Evolutionary conservation across 345 rosid genomes (phyloP).

Genomic region (Mercurialis annua): DNA sequence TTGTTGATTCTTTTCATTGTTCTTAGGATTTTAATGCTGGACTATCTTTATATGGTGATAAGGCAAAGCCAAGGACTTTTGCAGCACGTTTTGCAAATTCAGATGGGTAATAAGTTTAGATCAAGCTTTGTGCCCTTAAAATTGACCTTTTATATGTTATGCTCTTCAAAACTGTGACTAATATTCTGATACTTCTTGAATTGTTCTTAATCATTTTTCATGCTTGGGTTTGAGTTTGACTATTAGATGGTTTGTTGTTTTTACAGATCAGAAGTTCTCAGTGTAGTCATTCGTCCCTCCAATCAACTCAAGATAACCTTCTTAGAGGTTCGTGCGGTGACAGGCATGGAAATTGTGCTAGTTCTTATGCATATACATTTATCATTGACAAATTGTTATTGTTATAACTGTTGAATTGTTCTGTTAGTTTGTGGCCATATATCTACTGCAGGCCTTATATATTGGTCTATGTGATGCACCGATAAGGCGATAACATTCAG

Average conservation of each 20-base stretch:
- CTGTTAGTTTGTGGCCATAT: neutral
- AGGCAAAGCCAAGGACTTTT: constrained; percentile 76
- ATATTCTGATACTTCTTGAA: too few relatives aligned
- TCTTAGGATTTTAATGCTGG: constrained; percentile 82
- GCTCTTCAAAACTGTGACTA: neutral
- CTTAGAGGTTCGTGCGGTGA: constrained; percentile 60
- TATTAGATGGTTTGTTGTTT: constrained; percentile 13
- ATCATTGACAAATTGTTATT: neutral
- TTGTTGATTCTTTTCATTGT: constrained; percentile 10
- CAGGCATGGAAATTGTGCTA: neutral
- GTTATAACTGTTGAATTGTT: neutral
- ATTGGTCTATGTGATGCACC: neutral
- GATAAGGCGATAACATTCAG: neutral
- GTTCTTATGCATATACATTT: neutral
- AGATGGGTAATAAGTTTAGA: constrained; percentile 57
- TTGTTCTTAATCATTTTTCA: neutral
- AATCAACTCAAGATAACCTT: constrained; percentile 91
- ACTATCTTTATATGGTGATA: constrained; percentile 79
- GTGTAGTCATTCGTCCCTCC: constrained; percentile 72
- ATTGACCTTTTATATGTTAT: neutral
- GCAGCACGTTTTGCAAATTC: constrained; percentile 83
- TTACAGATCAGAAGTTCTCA: constrained; percentile 74
- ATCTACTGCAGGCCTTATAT: neutral
- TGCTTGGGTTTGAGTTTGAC: neutral
- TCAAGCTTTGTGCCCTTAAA: neutral